These are phyloP conservation scores for Prunus padus DNA, from an alignment of 306 rosid species.

Conservation along the genomic window DNA sequence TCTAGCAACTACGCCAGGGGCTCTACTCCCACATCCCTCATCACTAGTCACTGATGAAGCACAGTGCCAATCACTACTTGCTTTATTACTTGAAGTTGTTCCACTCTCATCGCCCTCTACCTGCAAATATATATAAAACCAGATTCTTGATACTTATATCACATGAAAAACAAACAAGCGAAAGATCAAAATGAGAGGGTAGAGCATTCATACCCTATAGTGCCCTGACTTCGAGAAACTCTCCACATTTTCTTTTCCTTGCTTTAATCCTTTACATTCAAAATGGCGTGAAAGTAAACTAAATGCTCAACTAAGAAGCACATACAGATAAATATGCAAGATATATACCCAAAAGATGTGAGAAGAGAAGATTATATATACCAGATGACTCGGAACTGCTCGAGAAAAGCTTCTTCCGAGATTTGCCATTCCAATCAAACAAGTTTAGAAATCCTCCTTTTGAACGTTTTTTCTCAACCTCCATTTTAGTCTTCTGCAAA, in stretches of 20 bases:
- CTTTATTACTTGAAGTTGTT: conserved; percentile 53
- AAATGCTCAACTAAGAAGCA: conserved; percentile 15
- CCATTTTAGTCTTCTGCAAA: conserved; percentile 43
- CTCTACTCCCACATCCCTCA: conserved; percentile 66
- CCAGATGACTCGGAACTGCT: conserved; percentile 50
- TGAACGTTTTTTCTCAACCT: conserved; percentile 75
- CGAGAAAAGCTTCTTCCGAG: conserved; percentile 66
- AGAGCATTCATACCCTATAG: conserved; percentile 41
- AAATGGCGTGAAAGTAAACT: conserved; percentile 27
- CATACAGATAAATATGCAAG: background rate
- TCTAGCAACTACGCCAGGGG: conserved; percentile 83
- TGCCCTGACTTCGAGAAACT: conserved; percentile 41
- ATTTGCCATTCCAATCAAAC: conserved; percentile 94
- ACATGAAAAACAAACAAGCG: background rate
- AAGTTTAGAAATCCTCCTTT: conserved; percentile 85
- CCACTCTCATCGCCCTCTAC: conserved; percentile 52
- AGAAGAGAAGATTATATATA: conserved; percentile 25
- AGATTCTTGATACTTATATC: background rate
- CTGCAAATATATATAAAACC: conserved; percentile 37
- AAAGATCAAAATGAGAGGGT: conserved; percentile 4
- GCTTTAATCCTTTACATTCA: conserved; percentile 45
- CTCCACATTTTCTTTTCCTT: conserved; percentile 61
- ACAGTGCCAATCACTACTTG: conserved; percentile 48
- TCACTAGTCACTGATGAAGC: conserved; percentile 54
- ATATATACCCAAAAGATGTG: background rate